Base-by-base conservation (phyloP, 2,329 filamentous ascomycete species). In the Uncinocarpus reesii region DNA sequence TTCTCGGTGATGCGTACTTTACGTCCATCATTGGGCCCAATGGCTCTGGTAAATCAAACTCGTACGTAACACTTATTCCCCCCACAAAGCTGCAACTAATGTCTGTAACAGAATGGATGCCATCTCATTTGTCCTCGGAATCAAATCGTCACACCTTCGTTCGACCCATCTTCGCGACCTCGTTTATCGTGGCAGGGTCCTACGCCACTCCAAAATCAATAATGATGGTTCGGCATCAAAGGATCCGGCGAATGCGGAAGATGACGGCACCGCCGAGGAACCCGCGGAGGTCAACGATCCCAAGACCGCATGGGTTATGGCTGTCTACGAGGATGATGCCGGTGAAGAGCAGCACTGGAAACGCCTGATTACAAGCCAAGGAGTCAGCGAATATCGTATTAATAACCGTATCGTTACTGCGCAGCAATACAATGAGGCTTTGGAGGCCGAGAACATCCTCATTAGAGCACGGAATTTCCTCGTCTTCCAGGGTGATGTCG, bases 21-120 rank as follows among this genome's bases (percentile, higher is more conserved):
- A 98, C 92, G 42, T 98, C 92, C 35, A 95, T 98, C 62, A 96
- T 98, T 62, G 92, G 93, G 4, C 92, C 92, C 65, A 98, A 98
- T 89, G 92, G 92, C 73, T 96, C 92, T 29, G 92, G 92, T 56
- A 98, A 98, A 69, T 98, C 92, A 16, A 98, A 98, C 67, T 95
- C 89, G 86, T 90, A 70, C 64, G 81, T 73, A 26, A 35, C 55
- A 37, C 20, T 28, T 16, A 32, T 15, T 41, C 26, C 13, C 7
- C 11, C 20, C 10, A 11, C 5, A 24, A 11, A 6, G 13, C 18
- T 41, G 23, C 31, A 18, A 48, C 47, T 50, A 32, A 53, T 35
- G 36, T 28, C 21, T 49, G 41, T 16, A 56, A 18, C 60, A 93
- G 86, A 52, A 98, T 98, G 92, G 92, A 98, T 66, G 92, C 92